Conservation (phyloP, 441 rosid genomes). For the Sinapis alba region DNA sequence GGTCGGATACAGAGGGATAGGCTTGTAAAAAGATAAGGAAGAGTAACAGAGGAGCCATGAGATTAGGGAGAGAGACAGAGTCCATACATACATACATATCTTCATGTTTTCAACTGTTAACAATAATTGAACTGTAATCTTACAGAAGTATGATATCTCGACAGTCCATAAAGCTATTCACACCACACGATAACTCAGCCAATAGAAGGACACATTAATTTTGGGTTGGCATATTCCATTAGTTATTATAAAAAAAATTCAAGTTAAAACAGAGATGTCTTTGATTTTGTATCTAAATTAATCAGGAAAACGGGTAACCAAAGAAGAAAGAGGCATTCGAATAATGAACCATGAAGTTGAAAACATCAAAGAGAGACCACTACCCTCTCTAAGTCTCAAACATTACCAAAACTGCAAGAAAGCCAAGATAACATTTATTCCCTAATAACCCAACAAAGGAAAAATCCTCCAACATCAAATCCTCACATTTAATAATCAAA, state of each 20-base stretch:
- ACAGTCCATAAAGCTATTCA: background rate
- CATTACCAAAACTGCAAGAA: slow-evolving; percentile 46
- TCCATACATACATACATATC: no score
- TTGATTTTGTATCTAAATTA: background rate
- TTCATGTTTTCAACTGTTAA: no score
- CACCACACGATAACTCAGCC: slow-evolving; percentile 2
- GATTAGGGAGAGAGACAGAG: background rate
- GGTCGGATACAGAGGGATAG: background rate
- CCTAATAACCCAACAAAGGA: background rate
- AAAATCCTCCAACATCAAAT: background rate
- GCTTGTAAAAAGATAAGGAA: background rate
- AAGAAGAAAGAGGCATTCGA: background rate
- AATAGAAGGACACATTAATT: background rate
- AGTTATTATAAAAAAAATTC: background rate
- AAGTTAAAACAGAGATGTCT: no score
- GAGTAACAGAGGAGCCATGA: background rate
- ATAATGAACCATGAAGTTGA: slow-evolving; percentile 17
- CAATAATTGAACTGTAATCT: background rate
- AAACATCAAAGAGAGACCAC: slow-evolving; percentile 19
- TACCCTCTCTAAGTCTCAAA: slow-evolving; percentile 12
- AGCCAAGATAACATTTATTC: slow-evolving; percentile 28
- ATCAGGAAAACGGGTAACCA: background rate
- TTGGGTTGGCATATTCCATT: background rate
- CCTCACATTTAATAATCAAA: slow-evolving; percentile 2
- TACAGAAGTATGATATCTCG: background rate